Percentiles rank a stretch among this genome's conserved stretches.
Evolutionary conservation across 306 rosid species (phyloP).

Genomic region (Cercis canadensis): DNA sequence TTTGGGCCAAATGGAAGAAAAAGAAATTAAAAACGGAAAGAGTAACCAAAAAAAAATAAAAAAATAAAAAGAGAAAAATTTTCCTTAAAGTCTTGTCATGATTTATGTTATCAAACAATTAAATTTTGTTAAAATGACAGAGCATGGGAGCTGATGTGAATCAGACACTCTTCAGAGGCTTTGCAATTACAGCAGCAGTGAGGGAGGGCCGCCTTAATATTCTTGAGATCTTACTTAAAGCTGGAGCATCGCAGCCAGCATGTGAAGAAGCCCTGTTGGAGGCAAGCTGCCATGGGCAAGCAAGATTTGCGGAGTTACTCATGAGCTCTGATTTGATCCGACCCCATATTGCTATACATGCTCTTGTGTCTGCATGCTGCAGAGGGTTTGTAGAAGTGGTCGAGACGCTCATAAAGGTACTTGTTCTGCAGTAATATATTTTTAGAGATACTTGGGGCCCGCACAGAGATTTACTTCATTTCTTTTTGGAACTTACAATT

Average conservation of each 20-base stretch:
- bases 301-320: conserved; percentile 67
- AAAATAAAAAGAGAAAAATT: not conserved
- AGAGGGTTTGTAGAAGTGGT: conserved; percentile 82
- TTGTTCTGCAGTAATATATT: conserved; percentile 24
- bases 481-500: not conserved
- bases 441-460: not conserved
- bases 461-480: too few relatives aligned
- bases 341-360: conserved; percentile 78
- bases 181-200: conserved; percentile 89
- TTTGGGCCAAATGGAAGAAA: not conserved
- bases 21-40: not conserved
- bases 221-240: conserved; percentile 80
- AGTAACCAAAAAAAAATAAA: not conserved
- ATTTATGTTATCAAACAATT: conserved; percentile 12
- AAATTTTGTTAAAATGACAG: conserved; percentile 50
- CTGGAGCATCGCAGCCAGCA: conserved; percentile 94
- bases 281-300: conserved; percentile 87
- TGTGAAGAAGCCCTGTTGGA: conserved; percentile 95
- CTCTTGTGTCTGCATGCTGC: conserved; percentile 82
- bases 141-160: conserved; percentile 85
- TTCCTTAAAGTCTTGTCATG: conserved; percentile 7
- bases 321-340: conserved; percentile 89
- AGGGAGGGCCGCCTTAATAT: conserved; percentile 82
- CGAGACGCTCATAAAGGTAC: conserved; percentile 74
- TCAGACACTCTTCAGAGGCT: conserved; percentile 92